Percentiles rank a stretch among this genome's conserved stretches.
Conservation (phyloP, 257 asterid species). For the Solanum chiquidenum region DNA sequence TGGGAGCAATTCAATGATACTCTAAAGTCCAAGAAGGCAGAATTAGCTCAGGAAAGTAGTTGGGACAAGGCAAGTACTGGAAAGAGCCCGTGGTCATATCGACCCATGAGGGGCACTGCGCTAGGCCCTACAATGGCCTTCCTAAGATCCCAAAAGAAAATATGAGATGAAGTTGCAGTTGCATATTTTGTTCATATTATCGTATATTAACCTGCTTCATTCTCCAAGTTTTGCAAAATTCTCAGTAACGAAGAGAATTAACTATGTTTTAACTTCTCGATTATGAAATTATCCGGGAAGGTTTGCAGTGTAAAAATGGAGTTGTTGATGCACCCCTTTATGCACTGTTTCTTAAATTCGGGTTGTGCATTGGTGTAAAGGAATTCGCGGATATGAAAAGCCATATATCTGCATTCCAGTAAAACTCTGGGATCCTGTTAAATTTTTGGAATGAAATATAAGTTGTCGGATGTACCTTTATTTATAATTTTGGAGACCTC, state of each 20-base stretch:
- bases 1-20: conserved; percentile 74
- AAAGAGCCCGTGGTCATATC: conserved; percentile 42
- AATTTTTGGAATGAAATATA: background rate
- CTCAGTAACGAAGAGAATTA: background rate
- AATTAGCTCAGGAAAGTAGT: conserved; percentile 28
- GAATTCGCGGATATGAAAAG: background rate
- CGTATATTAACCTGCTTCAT: background rate
- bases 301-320: background rate
- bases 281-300: background rate
- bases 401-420: background rate
- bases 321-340: background rate
- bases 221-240: background rate
- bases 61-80: conserved; percentile 31
- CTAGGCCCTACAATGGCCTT: conserved; percentile 70
- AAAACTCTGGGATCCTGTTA: background rate
- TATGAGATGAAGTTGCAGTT: conserved; percentile 8
- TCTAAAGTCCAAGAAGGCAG: conserved; percentile 51
- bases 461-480: background rate
- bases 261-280: background rate
- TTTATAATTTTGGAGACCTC: background rate
- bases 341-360: background rate
- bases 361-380: background rate
- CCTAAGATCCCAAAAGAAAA: conserved; percentile 46
- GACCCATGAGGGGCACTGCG: conserved; percentile 53
- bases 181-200: background rate